Percentiles rank a stretch among this genome's conserved stretches.
Conservation (phyloP, 345 rosid genomes). For the Hypericum androsaemum region DNA sequence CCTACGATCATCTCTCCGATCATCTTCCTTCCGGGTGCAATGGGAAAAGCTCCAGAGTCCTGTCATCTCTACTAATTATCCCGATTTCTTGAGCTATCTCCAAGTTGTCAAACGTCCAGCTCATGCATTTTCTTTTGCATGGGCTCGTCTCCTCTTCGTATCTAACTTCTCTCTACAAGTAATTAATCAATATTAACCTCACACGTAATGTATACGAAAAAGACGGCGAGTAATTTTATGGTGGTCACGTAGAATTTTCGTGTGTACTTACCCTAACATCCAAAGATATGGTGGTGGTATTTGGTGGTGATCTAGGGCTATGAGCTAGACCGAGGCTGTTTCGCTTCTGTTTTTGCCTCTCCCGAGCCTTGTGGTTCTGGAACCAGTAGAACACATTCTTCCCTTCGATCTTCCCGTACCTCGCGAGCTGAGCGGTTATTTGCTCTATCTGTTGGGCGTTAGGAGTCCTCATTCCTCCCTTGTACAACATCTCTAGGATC, state of each 20-base stretch:
- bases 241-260: not conserved
- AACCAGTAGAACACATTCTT: slow-evolving; percentile 98
- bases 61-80: slow-evolving; percentile 35
- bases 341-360: slow-evolving; percentile 93
- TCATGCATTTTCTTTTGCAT: slow-evolving; percentile 77
- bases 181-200: slow-evolving; percentile 14
- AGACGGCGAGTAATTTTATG: not conserved
- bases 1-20: not conserved
- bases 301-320: slow-evolving; percentile 17
- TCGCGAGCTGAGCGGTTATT: slow-evolving; percentile 66
- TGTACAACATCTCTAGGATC: slow-evolving; percentile 80
- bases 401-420: slow-evolving; percentile 95
- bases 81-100: slow-evolving; percentile 32
- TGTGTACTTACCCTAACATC: slow-evolving; percentile 33
- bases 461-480: slow-evolving; percentile 88
- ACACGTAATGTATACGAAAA: too few species aligned
- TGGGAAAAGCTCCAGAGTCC: slow-evolving; percentile 94
- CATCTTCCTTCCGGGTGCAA: slow-evolving; percentile 81
- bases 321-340: slow-evolving; percentile 50
- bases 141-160: slow-evolving; percentile 21
- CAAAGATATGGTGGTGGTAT: slow-evolving; percentile 30
- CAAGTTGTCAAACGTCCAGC: slow-evolving; percentile 69
- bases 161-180: slow-evolving; percentile 36
- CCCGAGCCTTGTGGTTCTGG: slow-evolving; percentile 98
- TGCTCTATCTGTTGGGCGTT: slow-evolving; percentile 90